Evolutionary conservation across 306 rosid genomes (phyloP).

Genomic region (Malus asiatica): DNA sequence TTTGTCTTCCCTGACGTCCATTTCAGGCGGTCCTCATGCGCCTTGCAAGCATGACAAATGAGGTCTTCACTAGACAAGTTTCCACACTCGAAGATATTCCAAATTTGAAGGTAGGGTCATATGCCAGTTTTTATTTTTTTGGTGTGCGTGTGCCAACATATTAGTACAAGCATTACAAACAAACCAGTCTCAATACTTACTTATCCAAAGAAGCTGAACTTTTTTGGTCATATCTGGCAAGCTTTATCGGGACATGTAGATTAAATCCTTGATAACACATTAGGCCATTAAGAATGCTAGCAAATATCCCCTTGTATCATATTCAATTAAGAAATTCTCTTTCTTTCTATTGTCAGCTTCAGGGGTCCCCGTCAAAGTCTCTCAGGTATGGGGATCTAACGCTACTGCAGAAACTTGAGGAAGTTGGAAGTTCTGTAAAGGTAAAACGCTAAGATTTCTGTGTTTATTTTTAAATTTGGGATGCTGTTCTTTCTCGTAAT

Average conservation of each 20-base stretch:
- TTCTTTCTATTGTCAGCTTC: conserved; percentile 15
- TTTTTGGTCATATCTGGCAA: not conserved
- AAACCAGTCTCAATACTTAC: not conserved
- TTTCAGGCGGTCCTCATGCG: conserved; percentile 84
- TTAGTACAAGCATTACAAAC: not conserved
- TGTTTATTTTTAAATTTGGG: not conserved
- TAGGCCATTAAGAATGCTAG: not conserved
- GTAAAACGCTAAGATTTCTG: conserved; percentile 26
- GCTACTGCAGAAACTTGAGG: conserved; percentile 79
- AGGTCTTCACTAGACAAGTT: conserved; percentile 44
- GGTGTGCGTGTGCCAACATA: not conserved
- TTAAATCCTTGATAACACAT: not conserved
- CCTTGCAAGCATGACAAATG: conserved; percentile 58
- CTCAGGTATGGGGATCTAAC: conserved; percentile 46
- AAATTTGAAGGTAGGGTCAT: conserved; percentile 42
- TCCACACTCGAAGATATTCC: conserved; percentile 50
- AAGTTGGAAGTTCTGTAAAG: conserved; percentile 87
- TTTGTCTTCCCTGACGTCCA: conserved; percentile 13
- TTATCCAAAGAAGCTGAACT: not conserved
- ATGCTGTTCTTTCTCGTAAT: conserved; percentile 10
- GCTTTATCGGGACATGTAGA: not conserved
- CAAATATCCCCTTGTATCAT: not conserved
- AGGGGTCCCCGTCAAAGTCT: conserved; percentile 64
- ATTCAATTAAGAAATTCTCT: not conserved
- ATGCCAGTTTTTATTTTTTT: not conserved